Evolutionary conservation across 1,284 basidiomycete genomes (phyloP), one percentile per base, ranked within the genome.

Genomic region (Volvariella volvacea): DNA sequence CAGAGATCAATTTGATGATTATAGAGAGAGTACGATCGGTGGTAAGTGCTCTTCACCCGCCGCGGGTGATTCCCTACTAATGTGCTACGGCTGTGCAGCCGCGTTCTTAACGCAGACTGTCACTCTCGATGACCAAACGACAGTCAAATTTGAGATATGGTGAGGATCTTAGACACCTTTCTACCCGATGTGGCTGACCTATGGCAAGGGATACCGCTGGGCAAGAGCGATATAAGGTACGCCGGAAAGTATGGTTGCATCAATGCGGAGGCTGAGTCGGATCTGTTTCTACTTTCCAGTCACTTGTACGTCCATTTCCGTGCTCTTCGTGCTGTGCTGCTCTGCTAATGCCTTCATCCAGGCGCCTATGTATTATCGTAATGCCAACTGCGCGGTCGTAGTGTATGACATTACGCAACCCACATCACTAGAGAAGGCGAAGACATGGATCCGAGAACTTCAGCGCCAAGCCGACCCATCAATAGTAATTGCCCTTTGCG

Each of bases 61-160:
- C 17, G 25, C 25, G 17, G n/a, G 19, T 14, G 42, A 41, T 50
- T 42, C 47, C 7, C 37, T 42, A 41, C 44, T 55, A 49, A 56
- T 52, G 61, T 45, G 48, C 44, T 28, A 28, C 36, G 34, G 41
- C 44, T 31, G 39, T 54, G 37, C 59, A 88, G 92, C 94, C 50
- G 94, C 94, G 22, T 98, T 98, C 75, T 68, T 98, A 53, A 97
- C 95, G 28, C 95, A 98, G 65, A 96, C 92, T 0, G 89, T 97
- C 36, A 83, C 83, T 16, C 75, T 97, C 34, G 90, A 95, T 49
- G 89, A 94, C 59, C 80, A 85, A 50, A 89, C 88, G 15, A 86
- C 85, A 14, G 88, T 98, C 60, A 98, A 98, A 73, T 97, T 98
- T 59, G 94, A 97, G 74, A 96, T 97, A 59, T 96, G 93, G 92